Evolutionary conservation across 768 basidiomycete species (phyloP), one percentile per base, ranked within the genome.

Genomic region (Rossbeevera mucosa): DNA sequence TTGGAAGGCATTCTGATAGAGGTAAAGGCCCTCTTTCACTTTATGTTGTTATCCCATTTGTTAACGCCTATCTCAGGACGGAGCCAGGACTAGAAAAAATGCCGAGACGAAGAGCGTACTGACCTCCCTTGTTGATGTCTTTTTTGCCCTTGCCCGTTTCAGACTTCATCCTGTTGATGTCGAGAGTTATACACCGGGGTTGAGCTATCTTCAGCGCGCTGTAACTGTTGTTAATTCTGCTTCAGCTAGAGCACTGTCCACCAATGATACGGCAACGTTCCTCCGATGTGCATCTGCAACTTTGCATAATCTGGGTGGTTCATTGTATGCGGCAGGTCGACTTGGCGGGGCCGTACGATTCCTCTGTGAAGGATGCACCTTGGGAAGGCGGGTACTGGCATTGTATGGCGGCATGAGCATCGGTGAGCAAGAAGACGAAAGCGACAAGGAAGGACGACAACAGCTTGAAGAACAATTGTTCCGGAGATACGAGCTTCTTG

Each of bases 401-500:
- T 55, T 74, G 50, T 64, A 58, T 47, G 47, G 26, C 25, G 24
- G 28, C 18, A 16, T 42, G 14, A 26, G 14, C 14, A 4, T 43
- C 21, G 3, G 55, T 29, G 49, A 52, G 47, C 36, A 62, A 11
- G 62, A 38, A 7, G 43, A 49, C 8, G 69, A 65, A 44, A 50
- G 52, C 54, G 67, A 60, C 24, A 57, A 65, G 55, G 80, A 73
- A 26, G 64, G 65, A 0, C 88, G 85, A 83, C 71, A 51, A 41
- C 78, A 80, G 56, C 72, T 90, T 2, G 77, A 81, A 52, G 81
- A 83, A 28, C 83, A 86, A 54, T 59, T 93, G 24, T 80, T 78
- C 56, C 76, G 84, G 20, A 72, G 92, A 43, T 94, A 85, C 80
- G 91, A 96, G 69, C 66, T 95, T 26, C 72, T 94, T 22, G 92